Base-by-base conservation (phyloP, 352 stramenopile genomes). In the Phytopythium chamaehyphon region DNA sequence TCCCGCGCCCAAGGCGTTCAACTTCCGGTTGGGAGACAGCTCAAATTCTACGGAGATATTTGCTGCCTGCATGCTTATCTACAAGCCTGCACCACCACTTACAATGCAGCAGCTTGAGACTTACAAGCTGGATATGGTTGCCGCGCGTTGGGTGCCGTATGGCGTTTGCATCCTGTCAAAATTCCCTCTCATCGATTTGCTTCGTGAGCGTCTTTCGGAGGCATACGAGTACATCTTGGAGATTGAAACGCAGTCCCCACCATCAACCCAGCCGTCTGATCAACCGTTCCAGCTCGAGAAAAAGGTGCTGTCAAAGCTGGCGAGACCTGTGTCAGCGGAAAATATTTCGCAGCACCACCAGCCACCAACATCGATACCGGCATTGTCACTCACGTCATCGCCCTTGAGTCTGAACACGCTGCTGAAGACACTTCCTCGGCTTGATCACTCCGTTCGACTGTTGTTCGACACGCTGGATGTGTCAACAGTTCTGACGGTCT, bases 111-210 rank as follows among this genome's bases (percentile, higher is more conserved):
- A 72, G 28, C 71, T 93, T 10, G 76, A 88, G 35, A 83, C 70
- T 39, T 69, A 71, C 1, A 70, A 69, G 11, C 57, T 93, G 15
- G 70, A 88, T 52, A 60, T 64, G 15, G 46, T 65, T 9, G 57
- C 54, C 38, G 66, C 62, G 43, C 62, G 80, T 24, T 93, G 83
- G 83, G 72, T 90, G 0, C 83, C 83, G 19, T 93, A 90, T 37
- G 84, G 84, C 36, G 74, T 94, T 10, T 92, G 81, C 35, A 69
- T 92, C 28, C 47, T 88, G 43, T 94, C 84, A n/a, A 90, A 88
- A 51, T 92, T 89, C 47, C 77, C 84, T 12, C 69, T 94, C 21
- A 70, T 92, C 6, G 78, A 90, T 60, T 54, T 90, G 16, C 62
- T 94, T n/a, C 84, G 84, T 28, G 79, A 90, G 40, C 77, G 84